Percentiles rank a stretch among this genome's conserved stretches.
phyloP scores from a whole-genome alignment of 2,329 filamentous ascomycete genomes.

The Fusarium beomiforme region DNA sequence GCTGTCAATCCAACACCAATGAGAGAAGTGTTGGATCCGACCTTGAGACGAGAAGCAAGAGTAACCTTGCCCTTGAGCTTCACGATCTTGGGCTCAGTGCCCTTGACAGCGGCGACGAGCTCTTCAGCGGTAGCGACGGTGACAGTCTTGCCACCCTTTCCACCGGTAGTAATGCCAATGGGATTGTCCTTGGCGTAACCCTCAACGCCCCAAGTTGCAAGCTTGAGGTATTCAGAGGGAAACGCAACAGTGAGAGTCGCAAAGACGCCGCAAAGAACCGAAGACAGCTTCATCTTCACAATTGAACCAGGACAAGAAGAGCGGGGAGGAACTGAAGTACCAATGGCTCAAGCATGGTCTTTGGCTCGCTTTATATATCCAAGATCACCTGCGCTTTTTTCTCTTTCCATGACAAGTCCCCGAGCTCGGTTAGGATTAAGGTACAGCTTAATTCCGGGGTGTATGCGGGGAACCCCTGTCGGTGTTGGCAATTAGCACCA shows the following conservation, averaged over 20 bases:
- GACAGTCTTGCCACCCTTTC: slow-evolving; percentile 58
- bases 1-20: slow-evolving; percentile 50
- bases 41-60: slow-evolving; percentile 52
- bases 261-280: slow-evolving; percentile 19
- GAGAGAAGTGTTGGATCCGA: slow-evolving; percentile 58
- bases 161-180: slow-evolving; percentile 52
- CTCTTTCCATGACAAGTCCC: not conserved
- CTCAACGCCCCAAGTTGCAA: slow-evolving; percentile 40
- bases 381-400: not conserved
- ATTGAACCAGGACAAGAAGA: not conserved
- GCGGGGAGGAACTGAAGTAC: not conserved
- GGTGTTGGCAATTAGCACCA: slow-evolving; percentile 34
- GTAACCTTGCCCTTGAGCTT: slow-evolving; percentile 48
- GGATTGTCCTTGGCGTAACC: slow-evolving; percentile 50
- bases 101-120: slow-evolving; percentile 56
- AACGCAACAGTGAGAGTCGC: slow-evolving; percentile 24
- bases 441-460: not conserved
- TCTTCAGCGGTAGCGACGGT: slow-evolving; percentile 55
- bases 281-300: slow-evolving; percentile 30
- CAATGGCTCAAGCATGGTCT: not conserved
- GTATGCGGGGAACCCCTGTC: slow-evolving; percentile 32
- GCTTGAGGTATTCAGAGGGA: slow-evolving; percentile 28
- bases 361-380: slow-evolving; percentile 6
- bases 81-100: slow-evolving; percentile 54
- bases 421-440: slow-evolving; percentile 3